Base-by-base conservation (phyloP, 2,329 filamentous ascomycete genomes). In the Talaromyces albobiverticillius region DNA sequence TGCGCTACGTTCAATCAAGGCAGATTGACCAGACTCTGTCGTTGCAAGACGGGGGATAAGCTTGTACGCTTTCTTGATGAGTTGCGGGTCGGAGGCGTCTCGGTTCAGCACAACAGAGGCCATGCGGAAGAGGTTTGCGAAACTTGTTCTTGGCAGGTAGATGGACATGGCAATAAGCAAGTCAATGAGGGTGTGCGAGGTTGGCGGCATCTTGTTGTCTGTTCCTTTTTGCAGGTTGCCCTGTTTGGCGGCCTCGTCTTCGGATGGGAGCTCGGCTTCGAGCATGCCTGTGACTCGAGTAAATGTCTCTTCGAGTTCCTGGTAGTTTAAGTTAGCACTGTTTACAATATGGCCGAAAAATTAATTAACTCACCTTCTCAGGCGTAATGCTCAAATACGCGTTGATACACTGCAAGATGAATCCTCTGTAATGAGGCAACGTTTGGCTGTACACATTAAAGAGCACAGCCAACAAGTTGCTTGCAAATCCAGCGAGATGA, bases 51-150 rank as follows among this genome's bases (percentile, higher is more conserved):
- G 87, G 3, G 94, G 93, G 48, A 99, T 95, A 49, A 99, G 82
- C 77, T 97, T 97, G 79, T 99, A 99, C 0, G 94, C 93, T 75
- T 99, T 99, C 83, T 99, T 99, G 71, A 97, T 93, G 32, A 99
- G 78, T 70, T 97, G 93, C 9, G 93, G 88, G 67, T 97, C 93
- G 34, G 67, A 67, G 40, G 70, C 67, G 13, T 71, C 63, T 66
- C 87, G 89, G 68, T 87, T 85, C 61, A 97, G 86, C 54, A 96
- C 87, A 23, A 90, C 81, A 0, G 89, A 81, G 0, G 93, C 89
- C 67, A 97, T 92, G 62, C 86, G 86, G 74, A 99, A 97, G 2
- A 99, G 82, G 4, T 87, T 82, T 16, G 82, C 79, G 61, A 95
- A 96, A 71, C 90, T 95, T 51, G 92, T 85, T 36, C 91, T 81